phyloP scores from a whole-genome alignment of 2,329 filamentous ascomycete genomes.

The Cercospora brassicicola region DNA sequence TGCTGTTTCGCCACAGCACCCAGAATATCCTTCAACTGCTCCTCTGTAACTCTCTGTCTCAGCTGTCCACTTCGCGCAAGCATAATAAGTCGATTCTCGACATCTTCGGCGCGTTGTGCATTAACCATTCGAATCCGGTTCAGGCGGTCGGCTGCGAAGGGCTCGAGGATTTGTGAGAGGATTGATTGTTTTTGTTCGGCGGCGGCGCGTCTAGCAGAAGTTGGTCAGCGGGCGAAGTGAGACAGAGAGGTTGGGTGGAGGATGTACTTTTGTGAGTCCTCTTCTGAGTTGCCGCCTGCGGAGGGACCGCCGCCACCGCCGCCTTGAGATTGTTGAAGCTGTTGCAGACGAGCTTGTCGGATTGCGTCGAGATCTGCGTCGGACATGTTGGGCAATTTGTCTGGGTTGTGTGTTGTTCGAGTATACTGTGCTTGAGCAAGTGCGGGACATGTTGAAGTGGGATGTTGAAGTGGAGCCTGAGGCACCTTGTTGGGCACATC shows the following conservation, averaged over 20 bases:
- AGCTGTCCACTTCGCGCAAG: constrained; percentile 86
- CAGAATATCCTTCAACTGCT: constrained; percentile 88
- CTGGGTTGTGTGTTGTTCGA: not conserved
- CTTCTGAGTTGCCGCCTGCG: constrained; percentile 49
- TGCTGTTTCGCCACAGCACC: constrained; percentile 73
- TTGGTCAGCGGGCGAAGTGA: not conserved
- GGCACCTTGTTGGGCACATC: not conserved
- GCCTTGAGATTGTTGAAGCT: constrained; percentile 72
- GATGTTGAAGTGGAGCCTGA: not conserved
- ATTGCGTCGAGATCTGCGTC: constrained; percentile 75
- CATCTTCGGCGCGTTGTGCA: constrained; percentile 80
- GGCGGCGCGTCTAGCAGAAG: constrained; percentile 27
- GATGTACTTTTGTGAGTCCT: constrained; percentile 62
- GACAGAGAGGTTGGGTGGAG: constrained; percentile 31
- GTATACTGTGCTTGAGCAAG: not conserved
- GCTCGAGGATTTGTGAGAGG: constrained; percentile 89
- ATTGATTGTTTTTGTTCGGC: constrained; percentile 67
- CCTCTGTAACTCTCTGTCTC: constrained; percentile 82
- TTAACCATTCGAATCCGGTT: constrained; percentile 95
- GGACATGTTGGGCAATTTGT: constrained; percentile 50
- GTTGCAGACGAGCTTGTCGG: constrained; percentile 84
- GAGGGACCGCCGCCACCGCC: constrained; percentile 42
- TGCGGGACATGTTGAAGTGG: not conserved
- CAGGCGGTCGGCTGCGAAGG: constrained; percentile 87
- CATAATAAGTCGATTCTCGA: constrained; percentile 91